Conservation (phyloP, 495 filamentous ascomycete species). For the Hypoxylon cercidicola region DNA sequence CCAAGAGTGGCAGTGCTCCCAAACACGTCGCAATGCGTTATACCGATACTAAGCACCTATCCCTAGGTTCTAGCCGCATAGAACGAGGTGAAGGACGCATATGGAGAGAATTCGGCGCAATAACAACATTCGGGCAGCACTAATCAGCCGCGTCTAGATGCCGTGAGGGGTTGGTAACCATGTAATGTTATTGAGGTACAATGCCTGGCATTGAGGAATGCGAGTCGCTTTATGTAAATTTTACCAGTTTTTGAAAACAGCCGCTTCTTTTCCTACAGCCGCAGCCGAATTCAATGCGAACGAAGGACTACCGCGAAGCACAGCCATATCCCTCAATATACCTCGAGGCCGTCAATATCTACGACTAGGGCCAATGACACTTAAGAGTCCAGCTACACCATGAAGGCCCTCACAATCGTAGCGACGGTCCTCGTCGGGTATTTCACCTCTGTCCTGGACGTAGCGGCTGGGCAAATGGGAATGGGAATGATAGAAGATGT, state of each 20-base stretch:
- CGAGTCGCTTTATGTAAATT: conserved; percentile 3
- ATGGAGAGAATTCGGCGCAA: conserved; percentile 22
- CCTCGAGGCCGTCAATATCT: not conserved
- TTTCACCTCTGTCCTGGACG: conserved; percentile 10
- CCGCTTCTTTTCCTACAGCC: not conserved
- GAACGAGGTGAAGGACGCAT: conserved; percentile 2
- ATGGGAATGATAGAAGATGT: conserved; percentile 42
- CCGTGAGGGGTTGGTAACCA: conserved; percentile 28
- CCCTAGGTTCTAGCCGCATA: not conserved
- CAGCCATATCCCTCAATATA: not conserved
- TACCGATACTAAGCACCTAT: conserved; percentile 20
- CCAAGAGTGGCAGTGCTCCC: conserved; percentile 14
- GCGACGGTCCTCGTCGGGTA: conserved; percentile 22
- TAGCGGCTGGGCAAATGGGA: conserved; percentile 27
- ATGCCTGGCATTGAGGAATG: not conserved
- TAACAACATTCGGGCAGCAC: conserved; percentile 11
- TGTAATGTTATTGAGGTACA: conserved; percentile 27
- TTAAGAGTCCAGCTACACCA: conserved; percentile 1
- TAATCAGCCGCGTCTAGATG: conserved; percentile 19
- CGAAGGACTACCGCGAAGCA: not conserved
- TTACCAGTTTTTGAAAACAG: conserved; percentile 11
- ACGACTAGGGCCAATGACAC: not conserved
- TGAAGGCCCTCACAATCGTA: conserved; percentile 23
- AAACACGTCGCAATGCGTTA: conserved; percentile 10
- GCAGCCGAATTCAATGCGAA: not conserved